Evolutionary conservation across 169 alveolate species (phyloP).

Genomic region (Plasmodium gaboni): DNA sequence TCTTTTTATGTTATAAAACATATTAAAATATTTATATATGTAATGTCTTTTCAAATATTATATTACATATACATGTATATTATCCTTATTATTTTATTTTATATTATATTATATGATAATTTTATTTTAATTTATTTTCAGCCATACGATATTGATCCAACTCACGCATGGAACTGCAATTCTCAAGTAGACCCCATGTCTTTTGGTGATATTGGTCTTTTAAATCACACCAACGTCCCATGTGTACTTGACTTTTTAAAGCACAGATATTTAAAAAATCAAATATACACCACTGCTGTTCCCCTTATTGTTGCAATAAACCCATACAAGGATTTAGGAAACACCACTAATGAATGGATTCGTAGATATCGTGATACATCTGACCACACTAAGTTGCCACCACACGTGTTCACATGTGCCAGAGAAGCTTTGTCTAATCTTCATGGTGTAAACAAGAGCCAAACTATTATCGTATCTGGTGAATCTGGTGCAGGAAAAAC

Average conservation of each 20-base stretch:
- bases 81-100: background rate
- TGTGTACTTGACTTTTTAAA: slow-evolving; percentile 90
- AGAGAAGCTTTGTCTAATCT: slow-evolving; percentile 91
- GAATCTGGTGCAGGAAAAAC: slow-evolving; percentile 99
- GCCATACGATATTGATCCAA: slow-evolving; percentile 89
- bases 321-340: slow-evolving; percentile 92
- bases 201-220: slow-evolving; percentile 91
- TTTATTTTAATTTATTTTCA: slow-evolving; percentile 39
- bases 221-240: slow-evolving; percentile 91
- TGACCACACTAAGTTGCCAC: slow-evolving; percentile 85
- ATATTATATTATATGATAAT: background rate
- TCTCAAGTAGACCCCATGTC: slow-evolving; percentile 93
- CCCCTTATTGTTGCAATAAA: slow-evolving; percentile 93
- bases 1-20: background rate
- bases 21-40: too few species aligned
- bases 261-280: slow-evolving; percentile 89
- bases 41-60: too few species aligned
- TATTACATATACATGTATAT: too few species aligned
- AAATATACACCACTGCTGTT: slow-evolving; percentile 93
- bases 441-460: slow-evolving; percentile 89
- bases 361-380: slow-evolving; percentile 86
- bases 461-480: slow-evolving; percentile 97
- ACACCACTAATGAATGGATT: slow-evolving; percentile 90
- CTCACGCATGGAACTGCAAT: slow-evolving; percentile 91
- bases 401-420: slow-evolving; percentile 93